Conservation (phyloP, 768 basidiomycete genomes). For the Tulasnella sp. region DNA sequence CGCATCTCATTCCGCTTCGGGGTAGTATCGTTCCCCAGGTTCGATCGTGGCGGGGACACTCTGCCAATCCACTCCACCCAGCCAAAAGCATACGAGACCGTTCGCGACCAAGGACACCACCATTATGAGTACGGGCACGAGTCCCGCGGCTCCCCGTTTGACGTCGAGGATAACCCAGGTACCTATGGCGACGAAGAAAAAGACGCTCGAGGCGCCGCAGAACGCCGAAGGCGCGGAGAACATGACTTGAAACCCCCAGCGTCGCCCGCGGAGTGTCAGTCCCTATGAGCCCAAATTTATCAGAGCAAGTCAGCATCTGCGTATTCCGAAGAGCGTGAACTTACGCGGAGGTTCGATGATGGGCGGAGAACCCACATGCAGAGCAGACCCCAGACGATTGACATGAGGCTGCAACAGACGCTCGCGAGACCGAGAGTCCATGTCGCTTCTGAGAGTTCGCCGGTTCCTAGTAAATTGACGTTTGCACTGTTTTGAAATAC, state of each 20-base stretch:
- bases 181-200: neutral
- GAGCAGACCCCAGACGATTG: neutral
- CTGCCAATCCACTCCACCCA: neutral
- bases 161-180: neutral
- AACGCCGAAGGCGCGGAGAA: neutral
- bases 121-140: neutral
- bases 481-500: neutral
- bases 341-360: neutral
- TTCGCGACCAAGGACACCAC: neutral
- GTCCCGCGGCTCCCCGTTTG: neutral
- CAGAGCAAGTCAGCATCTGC: neutral
- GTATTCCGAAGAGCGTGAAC: no score
- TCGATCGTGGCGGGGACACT: neutral
- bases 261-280: neutral
- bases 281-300: neutral
- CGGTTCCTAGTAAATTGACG: neutral
- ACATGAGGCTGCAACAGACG: conserved; percentile 7
- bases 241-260: neutral
- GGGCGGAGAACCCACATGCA: neutral
- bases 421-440: neutral
- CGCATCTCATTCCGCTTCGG: neutral
- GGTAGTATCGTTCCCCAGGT: neutral
- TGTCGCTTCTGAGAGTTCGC: neutral
- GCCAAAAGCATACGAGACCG: neutral
- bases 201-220: neutral